phyloP scores from a whole-genome alignment of 345 rosid species.

The Eucalyptus regnans region DNA sequence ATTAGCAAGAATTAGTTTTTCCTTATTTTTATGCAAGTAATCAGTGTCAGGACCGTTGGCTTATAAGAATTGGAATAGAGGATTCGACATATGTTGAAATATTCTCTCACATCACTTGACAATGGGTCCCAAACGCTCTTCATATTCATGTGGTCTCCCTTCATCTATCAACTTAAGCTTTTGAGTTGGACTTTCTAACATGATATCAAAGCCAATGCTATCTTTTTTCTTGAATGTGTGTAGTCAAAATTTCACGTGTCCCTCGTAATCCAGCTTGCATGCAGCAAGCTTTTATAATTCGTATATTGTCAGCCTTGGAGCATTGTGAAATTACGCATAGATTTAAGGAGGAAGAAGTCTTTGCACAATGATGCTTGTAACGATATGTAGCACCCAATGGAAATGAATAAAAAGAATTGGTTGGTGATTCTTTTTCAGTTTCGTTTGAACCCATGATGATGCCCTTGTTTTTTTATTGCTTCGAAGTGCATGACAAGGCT shows the following conservation, averaged over 20 bases:
- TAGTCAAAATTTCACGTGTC: not conserved
- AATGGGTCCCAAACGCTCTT: not conserved
- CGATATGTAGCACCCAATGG: not conserved
- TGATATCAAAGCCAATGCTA: not conserved
- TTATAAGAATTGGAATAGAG: not conserved
- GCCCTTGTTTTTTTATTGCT: not conserved
- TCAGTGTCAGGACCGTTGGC: not conserved
- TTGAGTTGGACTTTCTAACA: not conserved
- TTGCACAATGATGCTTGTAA: not conserved
- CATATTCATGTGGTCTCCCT: not conserved
- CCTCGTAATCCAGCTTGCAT: not conserved
- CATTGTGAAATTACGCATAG: not conserved
- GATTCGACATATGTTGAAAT: not conserved
- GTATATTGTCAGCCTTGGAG: not conserved
- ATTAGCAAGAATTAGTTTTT: not conserved
- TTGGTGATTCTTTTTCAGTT: not conserved
- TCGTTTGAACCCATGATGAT: not conserved
- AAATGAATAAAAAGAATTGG: not conserved
- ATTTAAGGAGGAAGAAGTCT: not conserved
- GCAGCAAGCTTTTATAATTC: not conserved
- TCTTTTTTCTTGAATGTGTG: too few relatives aligned
- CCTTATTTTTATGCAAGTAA: not conserved
- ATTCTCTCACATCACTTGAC: not conserved
- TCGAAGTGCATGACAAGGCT: not conserved
- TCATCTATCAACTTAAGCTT: too few relatives aligned